A percentile compares a stretch with the other conserved stretches of the same genome.
Conservation (phyloP, 2,329 filamentous ascomycete species). For the Geoglossum cookeanum region DNA sequence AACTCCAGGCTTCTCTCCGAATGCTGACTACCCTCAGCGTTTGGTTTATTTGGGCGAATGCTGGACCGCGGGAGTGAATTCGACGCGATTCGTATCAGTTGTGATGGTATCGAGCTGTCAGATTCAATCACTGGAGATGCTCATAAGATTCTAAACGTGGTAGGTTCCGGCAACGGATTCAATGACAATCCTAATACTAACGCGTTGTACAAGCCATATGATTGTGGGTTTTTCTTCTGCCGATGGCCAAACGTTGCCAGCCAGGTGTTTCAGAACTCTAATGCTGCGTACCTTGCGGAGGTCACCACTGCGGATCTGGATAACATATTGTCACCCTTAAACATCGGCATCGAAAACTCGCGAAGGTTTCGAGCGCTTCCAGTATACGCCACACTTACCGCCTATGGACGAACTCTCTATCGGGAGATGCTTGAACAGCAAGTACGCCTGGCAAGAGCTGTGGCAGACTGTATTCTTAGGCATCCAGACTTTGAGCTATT, state of each 20-base stretch:
- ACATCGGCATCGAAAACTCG: slow-evolving; percentile 81
- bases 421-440: slow-evolving; percentile 51
- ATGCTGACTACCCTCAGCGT: slow-evolving; percentile 30
- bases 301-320: slow-evolving; percentile 4
- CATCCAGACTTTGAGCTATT: slow-evolving; percentile 48
- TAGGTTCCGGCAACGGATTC: slow-evolving; percentile 22
- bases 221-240: slow-evolving; percentile 78
- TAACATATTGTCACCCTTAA: slow-evolving; percentile 57
- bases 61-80: slow-evolving; percentile 41
- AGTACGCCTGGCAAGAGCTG: slow-evolving; percentile 46
- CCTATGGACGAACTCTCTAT: slow-evolving; percentile 54
- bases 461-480: slow-evolving; percentile 43
- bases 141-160: slow-evolving; percentile 82
- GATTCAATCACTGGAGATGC: slow-evolving; percentile 76
- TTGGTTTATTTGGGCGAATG: slow-evolving; percentile 61
- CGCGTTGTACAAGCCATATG: slow-evolving; percentile 42
- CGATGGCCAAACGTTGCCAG: slow-evolving; percentile 38
- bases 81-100: slow-evolving; percentile 28
- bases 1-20: not conserved
- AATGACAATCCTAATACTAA: not conserved
- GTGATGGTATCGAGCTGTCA: slow-evolving; percentile 54
- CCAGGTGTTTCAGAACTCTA: slow-evolving; percentile 61
- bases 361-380: slow-evolving; percentile 81
- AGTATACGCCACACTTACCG: slow-evolving; percentile 60
- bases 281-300: slow-evolving; percentile 57